phyloP scores from a whole-genome alignment of 331 rosid genomes.

The Quercus tomentella region DNA sequence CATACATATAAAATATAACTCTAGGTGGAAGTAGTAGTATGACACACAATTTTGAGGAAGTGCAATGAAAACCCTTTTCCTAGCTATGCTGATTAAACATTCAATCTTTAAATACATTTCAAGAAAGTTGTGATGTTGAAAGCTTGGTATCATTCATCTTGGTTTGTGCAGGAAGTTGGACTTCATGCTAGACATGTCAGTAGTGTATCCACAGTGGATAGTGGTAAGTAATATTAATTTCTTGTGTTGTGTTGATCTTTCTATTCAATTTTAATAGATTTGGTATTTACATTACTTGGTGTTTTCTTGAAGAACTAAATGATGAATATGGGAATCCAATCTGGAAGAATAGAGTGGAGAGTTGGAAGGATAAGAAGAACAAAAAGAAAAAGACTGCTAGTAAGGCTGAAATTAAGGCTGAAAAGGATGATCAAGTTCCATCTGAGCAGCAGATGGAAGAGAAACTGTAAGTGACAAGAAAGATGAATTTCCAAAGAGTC shows the following conservation, averaged over 20 bases:
- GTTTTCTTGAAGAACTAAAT: constrained; percentile 56
- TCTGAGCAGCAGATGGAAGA: constrained; percentile 82
- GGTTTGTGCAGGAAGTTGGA: constrained; percentile 62
- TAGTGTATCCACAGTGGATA: constrained; percentile 83
- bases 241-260: background rate
- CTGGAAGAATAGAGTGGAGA: constrained; percentile 97
- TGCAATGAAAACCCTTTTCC: background rate
- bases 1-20: background rate
- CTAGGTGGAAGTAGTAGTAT: background rate
- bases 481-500: background rate
- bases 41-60: background rate
- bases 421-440: constrained; percentile 57
- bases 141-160: constrained; percentile 8
- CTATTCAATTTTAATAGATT: background rate
- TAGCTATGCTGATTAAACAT: background rate
- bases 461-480: background rate
- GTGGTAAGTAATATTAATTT: constrained; percentile 53
- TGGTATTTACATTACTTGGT: constrained; percentile 7
- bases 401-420: constrained; percentile 56
- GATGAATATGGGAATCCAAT: constrained; percentile 95
- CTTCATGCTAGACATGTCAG: constrained; percentile 94
- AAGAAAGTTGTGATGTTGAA: background rate
- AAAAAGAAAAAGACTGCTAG: constrained; percentile 71
- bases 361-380: constrained; percentile 93
- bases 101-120: background rate